These are phyloP conservation scores for Saccharomycopsis olivae DNA, from an alignment of 805 yeast species.

Conservation along the genomic window DNA sequence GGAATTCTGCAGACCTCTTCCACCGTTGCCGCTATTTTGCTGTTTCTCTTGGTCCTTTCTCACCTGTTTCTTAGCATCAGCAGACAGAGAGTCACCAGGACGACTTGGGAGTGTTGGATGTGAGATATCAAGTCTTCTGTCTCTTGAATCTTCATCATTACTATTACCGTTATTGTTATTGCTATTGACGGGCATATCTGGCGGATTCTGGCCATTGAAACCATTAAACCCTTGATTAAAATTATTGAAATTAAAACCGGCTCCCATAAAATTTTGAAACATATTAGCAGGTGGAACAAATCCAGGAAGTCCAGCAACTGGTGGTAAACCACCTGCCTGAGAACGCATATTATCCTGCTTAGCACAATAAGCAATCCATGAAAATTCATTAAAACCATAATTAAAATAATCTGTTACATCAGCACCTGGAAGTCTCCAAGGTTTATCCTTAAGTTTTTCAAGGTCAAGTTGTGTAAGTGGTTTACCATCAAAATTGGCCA, in stretches of 20 bases:
- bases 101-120: not conserved
- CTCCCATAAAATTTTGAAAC: not conserved
- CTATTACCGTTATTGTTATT: slow-evolving; percentile 1
- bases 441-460: slow-evolving; percentile 81
- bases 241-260: too few species aligned
- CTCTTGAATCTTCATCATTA: too few species aligned
- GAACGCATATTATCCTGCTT: slow-evolving; percentile 56
- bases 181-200: not conserved
- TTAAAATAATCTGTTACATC: slow-evolving; percentile 91
- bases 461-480: slow-evolving; percentile 76
- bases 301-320: slow-evolving; percentile 14
- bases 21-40: not conserved
- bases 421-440: slow-evolving; percentile 98
- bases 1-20: not conserved
- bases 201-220: slow-evolving; percentile 1
- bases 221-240: slow-evolving; percentile 2
- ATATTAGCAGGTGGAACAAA: not conserved
- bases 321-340: slow-evolving; percentile 1
- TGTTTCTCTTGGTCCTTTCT: not conserved
- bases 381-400: slow-evolving; percentile 90
- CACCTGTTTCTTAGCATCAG: not conserved
- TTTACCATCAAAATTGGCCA: slow-evolving; percentile 67
- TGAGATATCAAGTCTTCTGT: too few species aligned
- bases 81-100: not conserved
- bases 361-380: slow-evolving; percentile 88